phyloP scores from a whole-genome alignment of 305 asterid genomes.

The Caryopteris hybrid region DNA sequence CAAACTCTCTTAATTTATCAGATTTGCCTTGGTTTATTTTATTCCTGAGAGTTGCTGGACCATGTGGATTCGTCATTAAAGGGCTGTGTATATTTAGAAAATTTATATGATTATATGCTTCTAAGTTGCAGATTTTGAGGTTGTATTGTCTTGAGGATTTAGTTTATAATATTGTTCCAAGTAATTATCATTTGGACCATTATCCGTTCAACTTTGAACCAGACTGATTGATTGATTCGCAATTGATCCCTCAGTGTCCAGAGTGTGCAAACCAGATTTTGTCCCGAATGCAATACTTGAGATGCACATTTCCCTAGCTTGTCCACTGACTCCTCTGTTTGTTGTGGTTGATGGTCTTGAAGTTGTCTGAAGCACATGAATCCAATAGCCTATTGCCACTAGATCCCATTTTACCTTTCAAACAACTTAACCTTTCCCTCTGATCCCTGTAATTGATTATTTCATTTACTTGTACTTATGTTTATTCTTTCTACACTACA shows the following conservation, averaged over 20 bases:
- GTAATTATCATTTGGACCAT: background rate
- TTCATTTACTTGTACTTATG: constrained; percentile 9
- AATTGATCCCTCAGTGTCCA: background rate
- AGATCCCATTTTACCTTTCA: constrained; percentile 2
- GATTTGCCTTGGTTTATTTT: background rate
- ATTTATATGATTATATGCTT: background rate
- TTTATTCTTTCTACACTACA: background rate
- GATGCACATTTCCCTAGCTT: background rate
- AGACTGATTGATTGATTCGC: background rate
- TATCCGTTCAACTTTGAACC: background rate
- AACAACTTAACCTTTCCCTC: constrained; percentile 10
- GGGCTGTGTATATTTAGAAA: background rate
- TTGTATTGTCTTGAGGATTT: background rate
- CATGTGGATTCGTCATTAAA: background rate
- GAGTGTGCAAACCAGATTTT: background rate
- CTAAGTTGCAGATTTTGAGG: background rate
- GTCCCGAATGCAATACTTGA: background rate
- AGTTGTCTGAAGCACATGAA: background rate
- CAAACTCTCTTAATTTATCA: background rate
- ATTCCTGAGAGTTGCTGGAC: constrained; percentile 9
- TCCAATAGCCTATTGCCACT: background rate
- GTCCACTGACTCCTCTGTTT: background rate
- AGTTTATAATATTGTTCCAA: background rate
- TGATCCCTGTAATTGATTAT: constrained; percentile 6
- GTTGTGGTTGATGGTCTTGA: constrained; percentile 5